Conservation (phyloP, 768 basidiomycete species). For the Cyathus striatus region DNA sequence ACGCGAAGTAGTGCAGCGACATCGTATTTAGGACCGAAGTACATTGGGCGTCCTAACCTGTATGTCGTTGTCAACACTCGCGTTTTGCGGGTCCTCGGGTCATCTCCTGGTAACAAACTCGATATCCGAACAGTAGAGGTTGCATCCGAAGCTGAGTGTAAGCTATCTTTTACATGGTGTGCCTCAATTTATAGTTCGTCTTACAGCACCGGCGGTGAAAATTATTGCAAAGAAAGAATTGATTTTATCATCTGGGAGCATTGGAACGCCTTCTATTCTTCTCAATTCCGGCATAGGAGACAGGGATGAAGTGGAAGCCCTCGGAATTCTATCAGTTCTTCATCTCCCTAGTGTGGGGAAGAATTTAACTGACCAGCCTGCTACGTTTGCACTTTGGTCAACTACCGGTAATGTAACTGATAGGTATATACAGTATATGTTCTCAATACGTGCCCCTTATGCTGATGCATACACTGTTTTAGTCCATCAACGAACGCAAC, state of each 20-base stretch:
- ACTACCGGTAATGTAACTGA: background rate
- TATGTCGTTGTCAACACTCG: constrained; percentile 16
- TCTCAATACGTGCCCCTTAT: background rate
- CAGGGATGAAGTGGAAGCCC: constrained; percentile 7
- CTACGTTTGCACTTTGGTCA: background rate
- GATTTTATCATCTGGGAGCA: constrained; percentile 27
- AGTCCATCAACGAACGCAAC: background rate
- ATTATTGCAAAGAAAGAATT: constrained; percentile 43
- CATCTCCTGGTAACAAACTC: background rate
- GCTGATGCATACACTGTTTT: background rate
- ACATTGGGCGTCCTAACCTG: constrained; percentile 16
- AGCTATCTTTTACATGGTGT: background rate
- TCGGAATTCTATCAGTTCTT: constrained; percentile 10
- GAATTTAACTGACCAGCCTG: constrained; percentile 12
- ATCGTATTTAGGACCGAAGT: constrained; percentile 17
- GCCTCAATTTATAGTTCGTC: background rate
- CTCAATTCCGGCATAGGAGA: constrained; percentile 21
- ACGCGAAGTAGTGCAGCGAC: constrained; percentile 18
- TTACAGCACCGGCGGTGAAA: constrained; percentile 16
- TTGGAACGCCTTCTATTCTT: constrained; percentile 17
- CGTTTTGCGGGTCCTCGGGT: constrained; percentile 11
- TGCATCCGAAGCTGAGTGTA: background rate
- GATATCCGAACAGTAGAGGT: constrained; percentile 5
- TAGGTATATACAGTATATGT: background rate
- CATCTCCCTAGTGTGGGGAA: constrained; percentile 18